Evolutionary conservation across 108 stramenopile species (phyloP).

Genomic region (Ochromonas danica): DNA sequence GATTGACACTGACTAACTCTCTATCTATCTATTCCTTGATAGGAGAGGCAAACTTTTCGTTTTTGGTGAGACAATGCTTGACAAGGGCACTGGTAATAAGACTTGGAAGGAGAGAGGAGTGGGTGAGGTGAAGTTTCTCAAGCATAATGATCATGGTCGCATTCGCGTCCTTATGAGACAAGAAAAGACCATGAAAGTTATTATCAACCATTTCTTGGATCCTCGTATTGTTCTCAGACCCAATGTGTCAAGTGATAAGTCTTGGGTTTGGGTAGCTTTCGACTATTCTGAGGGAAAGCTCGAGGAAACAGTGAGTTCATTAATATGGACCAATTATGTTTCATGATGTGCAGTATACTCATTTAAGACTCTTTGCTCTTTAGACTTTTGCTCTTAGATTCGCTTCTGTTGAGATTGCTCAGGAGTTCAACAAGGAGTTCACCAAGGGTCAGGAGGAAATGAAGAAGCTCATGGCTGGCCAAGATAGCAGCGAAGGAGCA

Average conservation of each 20-base stretch:
- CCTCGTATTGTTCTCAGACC: conserved; percentile 90
- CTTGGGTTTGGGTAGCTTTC: conserved; percentile 96
- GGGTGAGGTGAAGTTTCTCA: conserved; percentile 90
- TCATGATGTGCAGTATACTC: background rate
- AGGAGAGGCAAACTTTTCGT: conserved; percentile 88
- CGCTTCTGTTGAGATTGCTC: conserved; percentile 82
- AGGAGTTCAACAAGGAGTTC: conserved; percentile 85
- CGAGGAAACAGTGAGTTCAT: conserved; percentile 70
- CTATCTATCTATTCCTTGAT: conserved; percentile 51
- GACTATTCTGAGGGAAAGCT: conserved; percentile 91
- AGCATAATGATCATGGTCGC: conserved; percentile 80
- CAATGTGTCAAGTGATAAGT: conserved; percentile 86
- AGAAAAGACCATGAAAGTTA: conserved; percentile 99
- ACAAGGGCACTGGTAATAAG: conserved; percentile 94
- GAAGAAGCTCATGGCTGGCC: conserved; percentile 72
- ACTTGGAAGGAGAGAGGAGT: conserved; percentile 95
- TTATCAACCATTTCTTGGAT: conserved; percentile 93
- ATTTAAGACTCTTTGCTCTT: background rate
- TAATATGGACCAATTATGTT: background rate
- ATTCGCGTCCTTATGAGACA: conserved; percentile 95
- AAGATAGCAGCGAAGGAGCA: background rate
- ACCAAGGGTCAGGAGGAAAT: conserved; percentile 76
- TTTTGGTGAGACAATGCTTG: conserved; percentile 92
- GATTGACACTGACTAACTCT: background rate
- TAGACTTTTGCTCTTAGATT: conserved; percentile 83